phyloP scores from a whole-genome alignment of 441 rosid species.

The Dalechampia spathulata region DNA sequence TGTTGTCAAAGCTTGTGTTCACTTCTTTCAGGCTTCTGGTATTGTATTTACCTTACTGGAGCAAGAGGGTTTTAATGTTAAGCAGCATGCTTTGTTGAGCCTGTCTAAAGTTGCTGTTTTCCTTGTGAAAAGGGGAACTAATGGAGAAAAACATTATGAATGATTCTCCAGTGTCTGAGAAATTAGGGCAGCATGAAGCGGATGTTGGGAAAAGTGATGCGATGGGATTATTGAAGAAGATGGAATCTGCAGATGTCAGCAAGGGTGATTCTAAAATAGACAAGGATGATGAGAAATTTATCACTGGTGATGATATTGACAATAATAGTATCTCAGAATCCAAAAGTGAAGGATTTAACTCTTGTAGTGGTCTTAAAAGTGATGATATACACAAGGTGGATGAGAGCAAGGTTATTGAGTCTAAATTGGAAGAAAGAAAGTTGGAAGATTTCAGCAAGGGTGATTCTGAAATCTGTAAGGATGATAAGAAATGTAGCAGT shows the following conservation, averaged over 20 bases:
- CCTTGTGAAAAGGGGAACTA: constrained; percentile 19
- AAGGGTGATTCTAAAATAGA: background rate
- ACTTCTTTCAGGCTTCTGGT: constrained; percentile 20
- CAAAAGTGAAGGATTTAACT: constrained; percentile 12
- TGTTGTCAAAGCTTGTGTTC: constrained; percentile 1
- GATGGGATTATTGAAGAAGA: background rate
- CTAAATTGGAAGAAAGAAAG: constrained; percentile 15
- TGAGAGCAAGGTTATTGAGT: constrained; percentile 9
- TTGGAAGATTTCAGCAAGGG: background rate
- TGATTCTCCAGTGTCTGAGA: constrained; percentile 21
- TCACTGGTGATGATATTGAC: constrained; percentile 15
- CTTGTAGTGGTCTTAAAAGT: constrained; percentile 6
- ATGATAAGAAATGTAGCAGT: constrained; percentile 1
- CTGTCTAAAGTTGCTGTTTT: constrained; percentile 13
- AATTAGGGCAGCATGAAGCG: constrained; percentile 15
- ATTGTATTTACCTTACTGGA: background rate
- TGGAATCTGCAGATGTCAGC: too few relatives aligned
- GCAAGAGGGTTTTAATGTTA: constrained; percentile 7
- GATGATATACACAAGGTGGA: constrained; percentile 11
- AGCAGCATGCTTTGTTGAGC: constrained; percentile 15
- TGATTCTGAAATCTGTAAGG: constrained; percentile 8
- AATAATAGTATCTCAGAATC: constrained; percentile 8
- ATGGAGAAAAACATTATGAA: background rate
- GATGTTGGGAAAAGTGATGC: constrained; percentile 18
- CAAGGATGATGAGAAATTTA: constrained; percentile 11